phyloP scores from a whole-genome alignment of 1,284 basidiomycete genomes.

The Apiotrichum domesticum region DNA sequence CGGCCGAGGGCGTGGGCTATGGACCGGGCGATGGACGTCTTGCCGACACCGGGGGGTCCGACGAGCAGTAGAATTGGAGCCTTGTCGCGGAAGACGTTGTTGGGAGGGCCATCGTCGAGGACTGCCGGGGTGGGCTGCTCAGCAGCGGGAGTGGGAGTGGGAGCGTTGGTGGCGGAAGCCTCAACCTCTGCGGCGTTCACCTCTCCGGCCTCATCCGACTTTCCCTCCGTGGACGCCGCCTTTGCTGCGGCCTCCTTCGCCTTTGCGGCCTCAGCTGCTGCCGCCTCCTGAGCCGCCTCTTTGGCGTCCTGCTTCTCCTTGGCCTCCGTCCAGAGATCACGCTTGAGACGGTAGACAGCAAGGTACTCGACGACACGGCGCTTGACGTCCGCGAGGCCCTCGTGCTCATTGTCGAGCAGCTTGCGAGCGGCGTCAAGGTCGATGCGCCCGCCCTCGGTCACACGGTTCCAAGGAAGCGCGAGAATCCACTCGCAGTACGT shows the following conservation, averaged over 20 bases:
- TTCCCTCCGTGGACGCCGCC: not conserved
- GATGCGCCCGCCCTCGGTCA: constrained; percentile 27
- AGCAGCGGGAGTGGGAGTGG: no score
- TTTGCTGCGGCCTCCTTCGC: not conserved
- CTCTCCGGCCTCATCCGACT: not conserved
- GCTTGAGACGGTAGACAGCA: constrained; percentile 42
- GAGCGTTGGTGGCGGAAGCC: not conserved
- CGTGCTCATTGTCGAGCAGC: constrained; percentile 39
- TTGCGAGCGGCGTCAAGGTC: constrained; percentile 30
- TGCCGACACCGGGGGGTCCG: constrained; percentile 94
- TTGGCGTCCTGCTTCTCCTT: not conserved
- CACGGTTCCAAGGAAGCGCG: constrained; percentile 37
- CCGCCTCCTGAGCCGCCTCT: not conserved
- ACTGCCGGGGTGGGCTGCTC: not conserved
- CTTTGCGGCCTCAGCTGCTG: not conserved
- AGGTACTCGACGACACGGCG: constrained; percentile 42
- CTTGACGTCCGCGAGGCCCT: constrained; percentile 42
- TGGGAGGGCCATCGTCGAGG: constrained; percentile 26
- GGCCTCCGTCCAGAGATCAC: constrained; percentile 25
- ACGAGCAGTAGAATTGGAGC: constrained; percentile 54
- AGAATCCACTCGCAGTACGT: constrained; percentile 43
- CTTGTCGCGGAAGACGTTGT: constrained; percentile 39
- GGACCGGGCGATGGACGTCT: constrained; percentile 57
- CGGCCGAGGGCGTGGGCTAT: constrained; percentile 36
- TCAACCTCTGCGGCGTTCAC: not conserved